Evolutionary conservation across 257 asterid species (phyloP), one percentile per base, ranked within the genome.

Genomic region (Solanum neorickii): DNA sequence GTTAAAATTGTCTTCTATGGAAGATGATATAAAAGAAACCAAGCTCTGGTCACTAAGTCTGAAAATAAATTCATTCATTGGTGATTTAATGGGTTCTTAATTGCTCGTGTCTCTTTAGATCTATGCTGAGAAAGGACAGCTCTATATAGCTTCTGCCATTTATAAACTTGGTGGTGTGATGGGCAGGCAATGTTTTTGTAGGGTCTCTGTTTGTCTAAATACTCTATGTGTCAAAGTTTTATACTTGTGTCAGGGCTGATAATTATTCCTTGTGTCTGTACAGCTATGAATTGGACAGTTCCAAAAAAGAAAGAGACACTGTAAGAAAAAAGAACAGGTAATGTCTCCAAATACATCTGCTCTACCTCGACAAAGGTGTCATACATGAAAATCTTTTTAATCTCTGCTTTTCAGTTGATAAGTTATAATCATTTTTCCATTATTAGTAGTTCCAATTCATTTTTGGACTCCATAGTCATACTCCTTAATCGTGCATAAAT

Each of bases 201-300:
- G 46, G 42, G 46, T 29, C 73, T 70, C 46, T 18, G 33, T 42
- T 44, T 72, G 27, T 49, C 37, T 86, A 47, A 23, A 47, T 46
- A 65, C 47, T 86, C 33, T 14, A 23, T 46, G 73, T 29, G 41
- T 73, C 69, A 12, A 44, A 80, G 44, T 80, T 80, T 80, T 80
- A 80, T 29, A 29, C 42, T 2, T 20, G 44, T 80, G 44, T 10
- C 18, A 49, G 44, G 14, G 13, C 85, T 80, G 85, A 49, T 80
- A 47, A 29, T 47, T 46, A 72, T 60, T 87, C 70, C 76, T 49
- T 69, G 59, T 86, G 23, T 86, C 56, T 75, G 86, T 88, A 84
- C 93, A 96, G 98, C 92, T 95, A 93, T 92, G 96, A 93, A 74
- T 66, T 96, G 83, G 93, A 92, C 88, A 95, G 97, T 89, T 90